These are phyloP conservation scores for Verticillium nubilum DNA, from an alignment of 2,329 filamentous ascomycete species.

Conservation along the genomic window DNA sequence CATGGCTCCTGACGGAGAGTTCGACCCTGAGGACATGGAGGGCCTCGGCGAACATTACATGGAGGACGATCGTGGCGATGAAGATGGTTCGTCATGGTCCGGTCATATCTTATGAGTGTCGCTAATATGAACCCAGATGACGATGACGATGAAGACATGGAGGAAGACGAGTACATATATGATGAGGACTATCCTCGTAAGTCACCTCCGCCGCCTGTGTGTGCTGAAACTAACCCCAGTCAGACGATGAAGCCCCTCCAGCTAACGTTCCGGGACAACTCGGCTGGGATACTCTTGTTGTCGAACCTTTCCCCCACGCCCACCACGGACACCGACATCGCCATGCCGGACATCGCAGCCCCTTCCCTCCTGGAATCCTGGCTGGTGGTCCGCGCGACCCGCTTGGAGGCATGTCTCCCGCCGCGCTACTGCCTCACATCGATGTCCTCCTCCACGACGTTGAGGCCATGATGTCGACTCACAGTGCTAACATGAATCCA, in stretches of 20 bases:
- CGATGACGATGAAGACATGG: conserved; percentile 62
- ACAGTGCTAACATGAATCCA: conserved; percentile 14
- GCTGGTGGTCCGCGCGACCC: conserved; percentile 53
- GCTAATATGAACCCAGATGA: conserved; percentile 29
- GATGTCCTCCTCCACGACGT: background rate
- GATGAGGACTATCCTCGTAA: conserved; percentile 54
- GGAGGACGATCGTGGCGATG: conserved; percentile 49
- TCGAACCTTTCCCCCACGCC: conserved; percentile 40
- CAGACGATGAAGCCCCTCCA: conserved; percentile 36
- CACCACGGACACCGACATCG: conserved; percentile 47
- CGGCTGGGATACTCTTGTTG: conserved; percentile 52
- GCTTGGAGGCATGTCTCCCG: conserved; percentile 37
- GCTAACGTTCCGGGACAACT: conserved; percentile 39
- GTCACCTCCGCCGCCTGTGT: conserved; percentile 17
- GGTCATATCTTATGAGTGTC: background rate
- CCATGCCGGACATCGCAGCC: conserved; percentile 44
- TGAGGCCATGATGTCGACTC: background rate
- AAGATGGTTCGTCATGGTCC: conserved; percentile 39
- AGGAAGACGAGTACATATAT: conserved; percentile 61
- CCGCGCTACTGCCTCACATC: conserved; percentile 2
- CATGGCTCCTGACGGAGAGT: conserved; percentile 40
- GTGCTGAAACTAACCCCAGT: conserved; percentile 1
- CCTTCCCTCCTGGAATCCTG: conserved; percentile 53
- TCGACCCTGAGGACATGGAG: conserved; percentile 48
- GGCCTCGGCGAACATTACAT: conserved; percentile 47